Evolutionary conservation across 2,329 filamentous ascomycete species (phyloP), one percentile per base, ranked within the genome.

Genomic region (Clarireedia paspali): DNA sequence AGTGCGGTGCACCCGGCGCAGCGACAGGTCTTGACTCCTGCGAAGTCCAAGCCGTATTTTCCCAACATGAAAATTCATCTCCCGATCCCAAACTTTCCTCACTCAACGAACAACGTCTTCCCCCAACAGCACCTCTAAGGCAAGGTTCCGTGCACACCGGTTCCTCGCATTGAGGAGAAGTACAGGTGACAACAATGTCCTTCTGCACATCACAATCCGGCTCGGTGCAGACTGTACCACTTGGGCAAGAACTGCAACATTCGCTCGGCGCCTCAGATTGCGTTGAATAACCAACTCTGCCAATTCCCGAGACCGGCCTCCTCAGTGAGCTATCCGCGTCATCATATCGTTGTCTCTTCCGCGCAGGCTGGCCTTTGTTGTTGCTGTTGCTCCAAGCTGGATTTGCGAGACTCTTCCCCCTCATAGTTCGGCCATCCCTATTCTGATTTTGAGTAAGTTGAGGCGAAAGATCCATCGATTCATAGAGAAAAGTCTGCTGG

Each of bases 171-270:
- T 56, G 50, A 9, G 58, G 46, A 6, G 57, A 48, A 46, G 46
- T 59, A 45, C 64, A 66, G 50, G 61, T 53, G 20, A 65, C 54
- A 24, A 64, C 51, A 10, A 57, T 55, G 10, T 54, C 54, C 24
- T 38, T 55, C 39, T 45, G 45, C 14, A 38, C 30, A 38, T 52
- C 50, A 53, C 65, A 67, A 26, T 65, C 60, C 7, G 65, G 59
- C 17, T 62, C 59, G 14, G 57, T 58, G 44, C 65, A 67, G 15
- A 57, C 42, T 23, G 53, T 39, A 7, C 64, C 63, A 26, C 60
- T 62, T 42, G 62, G 57, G 48, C 66, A 67, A 50, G 61, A 65
- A 50, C 66, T 68, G 47, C 66, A 68, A 51, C 66, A 68, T 53
- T 62, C 59, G 50, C 64, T 67, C 1, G 44, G 26, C 14, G 44